Conservation (phyloP, 1,139 yeast genomes). For the Debaryomyces sp. region DNA sequence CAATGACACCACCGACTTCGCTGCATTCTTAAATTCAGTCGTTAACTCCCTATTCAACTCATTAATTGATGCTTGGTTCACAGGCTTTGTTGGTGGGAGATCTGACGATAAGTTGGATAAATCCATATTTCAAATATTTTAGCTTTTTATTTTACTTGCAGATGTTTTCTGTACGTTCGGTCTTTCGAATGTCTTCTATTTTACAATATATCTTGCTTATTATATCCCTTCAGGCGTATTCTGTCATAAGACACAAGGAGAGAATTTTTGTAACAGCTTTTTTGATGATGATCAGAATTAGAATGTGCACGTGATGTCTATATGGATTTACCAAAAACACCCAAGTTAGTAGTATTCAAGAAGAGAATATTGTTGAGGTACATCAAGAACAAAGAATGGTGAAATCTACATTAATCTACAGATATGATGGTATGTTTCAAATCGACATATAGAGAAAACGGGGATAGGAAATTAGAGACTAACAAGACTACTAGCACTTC, state of each 20-base stretch:
- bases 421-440: constrained; percentile 64
- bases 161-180: not conserved
- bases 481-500: constrained; percentile 57
- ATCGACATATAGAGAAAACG: not conserved
- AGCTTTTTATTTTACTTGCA: not conserved
- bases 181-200: not conserved
- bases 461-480: constrained; percentile 12
- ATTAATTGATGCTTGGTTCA: constrained; percentile 44
- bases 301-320: not conserved
- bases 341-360: not conserved
- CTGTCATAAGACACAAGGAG: constrained; percentile 4
- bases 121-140: constrained; percentile 41
- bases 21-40: constrained; percentile 47
- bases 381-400: constrained; percentile 45
- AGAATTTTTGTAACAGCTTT: constrained; percentile 4
- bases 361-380: not conserved
- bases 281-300: not conserved
- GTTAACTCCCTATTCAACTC: constrained; percentile 48
- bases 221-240: not conserved
- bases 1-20: constrained; percentile 47
- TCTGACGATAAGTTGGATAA: constrained; percentile 55
- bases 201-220: not conserved
- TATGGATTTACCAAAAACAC: not conserved
- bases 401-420: constrained; percentile 69
- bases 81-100: constrained; percentile 52